Base-by-base conservation (phyloP, 129 eudicot species). In the Chrysanthemum lavandulifolium region DNA sequence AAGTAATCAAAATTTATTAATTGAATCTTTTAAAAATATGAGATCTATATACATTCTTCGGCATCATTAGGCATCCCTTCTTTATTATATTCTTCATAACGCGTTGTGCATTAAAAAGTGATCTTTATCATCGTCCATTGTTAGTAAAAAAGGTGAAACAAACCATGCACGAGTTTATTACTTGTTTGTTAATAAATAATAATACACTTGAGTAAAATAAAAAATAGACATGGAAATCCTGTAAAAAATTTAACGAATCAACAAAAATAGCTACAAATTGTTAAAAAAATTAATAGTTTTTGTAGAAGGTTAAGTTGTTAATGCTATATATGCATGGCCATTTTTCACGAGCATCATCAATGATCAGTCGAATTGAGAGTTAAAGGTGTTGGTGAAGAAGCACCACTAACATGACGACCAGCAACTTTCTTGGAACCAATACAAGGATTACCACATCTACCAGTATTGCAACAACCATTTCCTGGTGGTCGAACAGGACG, bases 381-480 rank as follows among this genome's bases (percentile, higher is more conserved):
- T 25, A 60, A 6, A 1, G 67, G 5, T 58, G 67, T 57, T n/a
- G 76, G 67, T 40, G 65, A 43, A 40, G 56, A 66, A 23, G 14
- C 40, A 2, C 43, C 57, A 43, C 47, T 7, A 58, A 19, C 55
- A 55, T 5, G 13, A 45, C 43, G 75, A 6, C 63, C 63, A 23
- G 18, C 75, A 45, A 47, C 12, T 40, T 71, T 71, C 13, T 54
- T 71, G 14, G 55, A 60, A 36, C 75, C 66, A 10, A 71, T 8
- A 14, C 75, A 72, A 72, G 68, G 76, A 25, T 72, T 72, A 3
- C 76, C 76, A 14, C 76, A 61, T 10, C 21, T 21, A 45, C 59
- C 76, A 3, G 68, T 72, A 9, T 72, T 59, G 27, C 76, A 58
- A 23, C 76, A 72, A 2, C 68, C 68, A n/a, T 72, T 72, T 43